Evolutionary conservation across 106 monocot genomes (phyloP), one percentile per base, ranked within the genome.

Genomic region (Dioscorea dumetorum): DNA sequence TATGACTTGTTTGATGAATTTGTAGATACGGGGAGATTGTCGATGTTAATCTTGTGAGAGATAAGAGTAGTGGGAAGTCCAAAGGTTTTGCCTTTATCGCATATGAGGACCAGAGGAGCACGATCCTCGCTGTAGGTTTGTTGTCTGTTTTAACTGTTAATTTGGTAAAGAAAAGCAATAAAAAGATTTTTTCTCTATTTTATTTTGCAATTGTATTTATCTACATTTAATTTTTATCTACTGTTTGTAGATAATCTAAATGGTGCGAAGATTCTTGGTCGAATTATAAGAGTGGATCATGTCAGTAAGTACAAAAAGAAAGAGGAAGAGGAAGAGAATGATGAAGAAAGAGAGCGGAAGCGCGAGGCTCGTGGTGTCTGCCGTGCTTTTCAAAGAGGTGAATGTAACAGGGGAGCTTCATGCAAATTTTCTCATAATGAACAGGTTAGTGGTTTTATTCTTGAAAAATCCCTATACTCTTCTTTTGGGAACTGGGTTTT

Each of bases 61-160:
- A 97, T 60, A 97, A 89, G 64, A 82, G 74, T 24, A 88, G 88
- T 10, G 95, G 95, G 60, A 91, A 97, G 67, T 87, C 95, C 16
- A 91, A 84, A 71, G 91, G 95, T 15, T 95, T 97, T 70, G 88
- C 88, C 18, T 97, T 97, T 71, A 57, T 97, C 72, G 91, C 91
- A 22, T 97, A 91, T 35, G 95, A 95, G 69, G 95, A 95, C 67
- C 95, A 95, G 75, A 81, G 91, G 70, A 95, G 95, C 78, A 95
- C 91, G 48, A 65, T 86, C 63, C 95, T 95, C 66, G 91, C 91
- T 72, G 91, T 97, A 48, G 95, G 93, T 86, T 22, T 62, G 79
- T 75, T 58, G 13, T 48, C 49, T 72, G 20, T 6, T 2, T 1
- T 21, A 12, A 23, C 33, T 58, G 1, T 33, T 11, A n/a, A 11